A percentile compares a stretch with the other conserved stretches of the same genome.
phyloP scores from a whole-genome alignment of 1,284 basidiomycete species.

The Rhodotorula sp. region DNA sequence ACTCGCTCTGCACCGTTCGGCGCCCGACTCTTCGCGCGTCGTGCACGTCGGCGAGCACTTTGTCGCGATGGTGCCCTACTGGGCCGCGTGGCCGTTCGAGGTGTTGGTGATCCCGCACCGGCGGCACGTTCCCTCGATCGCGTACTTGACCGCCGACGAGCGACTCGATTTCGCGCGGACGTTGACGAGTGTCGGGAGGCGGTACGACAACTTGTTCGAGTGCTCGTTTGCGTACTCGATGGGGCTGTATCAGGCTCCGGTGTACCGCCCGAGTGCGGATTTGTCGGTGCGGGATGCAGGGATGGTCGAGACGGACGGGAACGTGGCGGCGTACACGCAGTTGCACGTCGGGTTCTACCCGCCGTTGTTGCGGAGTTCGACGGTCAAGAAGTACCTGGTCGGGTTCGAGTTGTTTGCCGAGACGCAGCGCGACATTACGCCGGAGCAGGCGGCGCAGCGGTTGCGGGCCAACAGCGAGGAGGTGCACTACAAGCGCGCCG shows the following conservation, averaged over 20 bases:
- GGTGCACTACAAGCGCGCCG: constrained; percentile 54
- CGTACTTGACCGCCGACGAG: constrained; percentile 64
- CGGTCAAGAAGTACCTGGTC: constrained; percentile 85
- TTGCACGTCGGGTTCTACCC: constrained; percentile 88
- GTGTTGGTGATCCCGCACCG: constrained; percentile 73
- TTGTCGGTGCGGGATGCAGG: constrained; percentile 40
- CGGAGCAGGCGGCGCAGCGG: constrained; percentile 78
- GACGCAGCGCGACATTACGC: constrained; percentile 83
- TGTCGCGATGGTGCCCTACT: constrained; percentile 88
- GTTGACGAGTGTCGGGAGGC: constrained; percentile 64
- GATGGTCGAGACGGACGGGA: constrained; percentile 51
- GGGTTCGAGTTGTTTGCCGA: constrained; percentile 92
- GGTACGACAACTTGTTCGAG: constrained; percentile 74
- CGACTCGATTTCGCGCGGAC: constrained; percentile 64
- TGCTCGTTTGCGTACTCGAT: constrained; percentile 94
- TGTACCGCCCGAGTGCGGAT: constrained; percentile 49
- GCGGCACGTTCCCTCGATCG: constrained; percentile 71
- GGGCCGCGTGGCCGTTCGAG: constrained; percentile 96
- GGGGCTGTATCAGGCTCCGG: constrained; percentile 82
- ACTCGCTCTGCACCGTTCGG: constrained; percentile 52
- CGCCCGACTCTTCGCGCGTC: constrained; percentile 53
- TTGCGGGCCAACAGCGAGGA: constrained; percentile 59
- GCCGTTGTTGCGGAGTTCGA: constrained; percentile 77
- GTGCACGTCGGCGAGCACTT: constrained; percentile 74
- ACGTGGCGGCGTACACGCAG: constrained; percentile 59